Evolutionary conservation across 345 rosid species (phyloP).

Genomic region (Camelina laxa): DNA sequence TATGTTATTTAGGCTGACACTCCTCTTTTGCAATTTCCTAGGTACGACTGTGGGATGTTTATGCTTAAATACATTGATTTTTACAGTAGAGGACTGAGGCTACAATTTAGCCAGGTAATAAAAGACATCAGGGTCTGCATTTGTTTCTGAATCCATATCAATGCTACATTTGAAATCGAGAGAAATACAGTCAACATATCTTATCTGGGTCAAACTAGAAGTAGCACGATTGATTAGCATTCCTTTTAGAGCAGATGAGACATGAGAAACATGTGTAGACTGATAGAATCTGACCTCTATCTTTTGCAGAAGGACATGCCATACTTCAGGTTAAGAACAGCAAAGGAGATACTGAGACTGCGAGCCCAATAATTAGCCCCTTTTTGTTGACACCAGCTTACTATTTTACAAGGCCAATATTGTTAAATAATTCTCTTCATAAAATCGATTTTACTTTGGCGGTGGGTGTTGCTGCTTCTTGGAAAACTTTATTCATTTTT

Average conservation of each 20-base stretch:
- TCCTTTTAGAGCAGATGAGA: neutral
- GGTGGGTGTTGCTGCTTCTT: neutral
- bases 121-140: neutral
- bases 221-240: neutral
- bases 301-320: slow-evolving; percentile 73
- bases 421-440: neutral
- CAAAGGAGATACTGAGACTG: slow-evolving; percentile 79
- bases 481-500: neutral
- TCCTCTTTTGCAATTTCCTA: slow-evolving; percentile 32
- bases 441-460: neutral
- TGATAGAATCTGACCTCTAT: neutral
- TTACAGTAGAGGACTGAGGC: slow-evolving; percentile 74
- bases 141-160: neutral
- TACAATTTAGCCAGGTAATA: slow-evolving; percentile 81
- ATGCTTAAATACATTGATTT: slow-evolving; percentile 94
- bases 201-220: neutral
- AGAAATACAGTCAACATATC: neutral
- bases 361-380: slow-evolving; percentile 58
- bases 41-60: slow-evolving; percentile 94
- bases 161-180: neutral
- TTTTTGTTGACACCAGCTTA: neutral
- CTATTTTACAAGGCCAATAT: neutral
- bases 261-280: slow-evolving; percentile 8
- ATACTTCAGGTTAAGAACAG: slow-evolving; percentile 85
- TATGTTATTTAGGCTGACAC: neutral